A percentile compares a stretch with the other conserved stretches of the same genome.
These are phyloP conservation scores for Leccinum fallax DNA, from an alignment of 1,284 basidiomycete species.

Conservation along the genomic window DNA sequence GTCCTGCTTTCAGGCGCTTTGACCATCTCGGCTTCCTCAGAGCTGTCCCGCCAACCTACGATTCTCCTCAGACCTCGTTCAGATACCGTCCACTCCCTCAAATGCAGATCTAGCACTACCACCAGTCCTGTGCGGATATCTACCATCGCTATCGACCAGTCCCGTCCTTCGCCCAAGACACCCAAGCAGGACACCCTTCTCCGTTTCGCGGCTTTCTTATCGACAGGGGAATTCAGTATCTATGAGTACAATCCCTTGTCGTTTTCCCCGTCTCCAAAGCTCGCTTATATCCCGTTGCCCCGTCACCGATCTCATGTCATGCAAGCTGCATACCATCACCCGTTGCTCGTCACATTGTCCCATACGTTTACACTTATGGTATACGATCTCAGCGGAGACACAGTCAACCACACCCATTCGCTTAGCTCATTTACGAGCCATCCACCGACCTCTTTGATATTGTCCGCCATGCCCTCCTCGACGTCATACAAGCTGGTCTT, in stretches of 20 bases:
- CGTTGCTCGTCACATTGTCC: constrained; percentile 71
- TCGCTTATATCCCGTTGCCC: constrained; percentile 51
- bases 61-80: constrained; percentile 29
- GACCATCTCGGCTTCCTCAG: constrained; percentile 42
- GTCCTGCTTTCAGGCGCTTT: constrained; percentile 46
- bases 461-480: constrained; percentile 56
- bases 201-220: constrained; percentile 62
- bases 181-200: constrained; percentile 33
- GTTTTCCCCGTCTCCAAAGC: constrained; percentile 43
- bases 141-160: constrained; percentile 69
- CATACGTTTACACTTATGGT: constrained; percentile 64
- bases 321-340: constrained; percentile 75
- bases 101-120: constrained; percentile 34
- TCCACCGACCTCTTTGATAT: constrained; percentile 69
- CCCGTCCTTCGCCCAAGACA: constrained; percentile 47
- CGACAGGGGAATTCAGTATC: constrained; percentile 65
- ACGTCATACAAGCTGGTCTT: constrained; percentile 70
- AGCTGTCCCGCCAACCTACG: constrained; percentile 29
- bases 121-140: constrained; percentile 47
- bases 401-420: constrained; percentile 58
- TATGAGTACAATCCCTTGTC: constrained; percentile 52
- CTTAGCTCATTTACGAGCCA: constrained; percentile 73
- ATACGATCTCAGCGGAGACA: constrained; percentile 61
- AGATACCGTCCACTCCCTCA: constrained; percentile 18
- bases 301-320: constrained; percentile 49